Conservation (phyloP, 2,329 filamentous ascomycete genomes). For the Sclerotinia trifoliorum region DNA sequence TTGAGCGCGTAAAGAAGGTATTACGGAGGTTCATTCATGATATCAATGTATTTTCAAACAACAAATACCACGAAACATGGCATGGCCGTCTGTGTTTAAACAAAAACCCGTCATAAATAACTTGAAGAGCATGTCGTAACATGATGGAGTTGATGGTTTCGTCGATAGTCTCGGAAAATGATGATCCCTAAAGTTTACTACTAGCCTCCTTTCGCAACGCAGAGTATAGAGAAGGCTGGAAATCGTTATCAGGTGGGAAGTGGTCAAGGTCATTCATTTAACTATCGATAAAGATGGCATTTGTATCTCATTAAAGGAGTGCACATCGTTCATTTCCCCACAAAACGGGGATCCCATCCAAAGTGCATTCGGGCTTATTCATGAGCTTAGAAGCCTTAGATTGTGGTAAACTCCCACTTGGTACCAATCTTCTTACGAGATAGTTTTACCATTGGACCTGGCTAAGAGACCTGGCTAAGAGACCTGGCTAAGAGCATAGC, state of each 20-base stretch:
- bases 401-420: too few species aligned
- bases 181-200: too few species aligned
- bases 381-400: background rate
- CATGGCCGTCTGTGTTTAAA: background rate
- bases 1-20: constrained; percentile 39
- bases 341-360: too few species aligned
- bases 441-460: background rate
- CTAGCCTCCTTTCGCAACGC: too few species aligned
- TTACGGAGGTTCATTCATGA: constrained; percentile 4
- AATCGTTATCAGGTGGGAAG: too few species aligned
- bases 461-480: background rate
- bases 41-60: background rate
- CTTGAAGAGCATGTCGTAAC: background rate
- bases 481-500: background rate
- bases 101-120: background rate
- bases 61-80: background rate
- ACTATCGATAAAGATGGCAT: too few species aligned
- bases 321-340: too few species aligned
- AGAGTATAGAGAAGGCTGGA: too few species aligned
- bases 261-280: too few species aligned
- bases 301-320: too few species aligned
- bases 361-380: constrained; percentile 2
- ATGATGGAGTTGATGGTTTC: too few species aligned
- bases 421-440: constrained; percentile 5
- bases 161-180: too few species aligned